A percentile compares a stretch with the other conserved stretches of the same genome.
phyloP scores from a whole-genome alignment of 192 early-diverging fungal species.

The Gamsiella multidivaricata region DNA sequence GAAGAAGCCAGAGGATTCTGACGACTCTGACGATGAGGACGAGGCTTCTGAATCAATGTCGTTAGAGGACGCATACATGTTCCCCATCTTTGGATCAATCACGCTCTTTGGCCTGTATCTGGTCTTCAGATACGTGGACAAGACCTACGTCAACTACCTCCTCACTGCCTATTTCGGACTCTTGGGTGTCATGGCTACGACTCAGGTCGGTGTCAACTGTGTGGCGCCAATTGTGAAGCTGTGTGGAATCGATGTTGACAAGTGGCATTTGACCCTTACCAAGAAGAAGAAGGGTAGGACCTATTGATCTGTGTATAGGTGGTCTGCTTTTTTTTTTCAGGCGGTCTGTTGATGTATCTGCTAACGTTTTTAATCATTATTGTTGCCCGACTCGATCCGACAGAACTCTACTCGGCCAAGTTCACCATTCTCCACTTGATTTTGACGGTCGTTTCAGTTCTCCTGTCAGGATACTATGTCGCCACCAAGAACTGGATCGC shows the following conservation, averaged over 20 bases:
- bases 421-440: slow-evolving; percentile 78
- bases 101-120: slow-evolving; percentile 87
- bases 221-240: slow-evolving; percentile 58
- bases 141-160: slow-evolving; percentile 84
- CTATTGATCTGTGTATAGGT: neutral
- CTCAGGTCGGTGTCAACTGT: slow-evolving; percentile 67
- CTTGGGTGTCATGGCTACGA: slow-evolving; percentile 82
- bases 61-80: slow-evolving; percentile 90
- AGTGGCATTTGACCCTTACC: slow-evolving; percentile 78
- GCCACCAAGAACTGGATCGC: slow-evolving; percentile 93
- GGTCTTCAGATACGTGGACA: slow-evolving; percentile 87
- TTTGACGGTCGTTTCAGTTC: slow-evolving; percentile 63
- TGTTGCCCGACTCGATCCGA: neutral
- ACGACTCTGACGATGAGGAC: slow-evolving; percentile 76
- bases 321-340: neutral
- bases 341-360: neutral
- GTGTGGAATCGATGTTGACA: slow-evolving; percentile 64
- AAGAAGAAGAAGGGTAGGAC: slow-evolving; percentile 72
- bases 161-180: slow-evolving; percentile 88
- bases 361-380: neutral
- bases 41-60: slow-evolving; percentile 79
- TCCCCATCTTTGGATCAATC: slow-evolving; percentile 90
- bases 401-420: slow-evolving; percentile 63
- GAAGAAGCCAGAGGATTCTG: slow-evolving; percentile 59
- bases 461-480: slow-evolving; percentile 79